Percentiles rank a stretch among this genome's conserved stretches.
Evolutionary conservation across 176 grass and related monocot species (phyloP).

Genomic region (Thinopyrum elongatum): DNA sequence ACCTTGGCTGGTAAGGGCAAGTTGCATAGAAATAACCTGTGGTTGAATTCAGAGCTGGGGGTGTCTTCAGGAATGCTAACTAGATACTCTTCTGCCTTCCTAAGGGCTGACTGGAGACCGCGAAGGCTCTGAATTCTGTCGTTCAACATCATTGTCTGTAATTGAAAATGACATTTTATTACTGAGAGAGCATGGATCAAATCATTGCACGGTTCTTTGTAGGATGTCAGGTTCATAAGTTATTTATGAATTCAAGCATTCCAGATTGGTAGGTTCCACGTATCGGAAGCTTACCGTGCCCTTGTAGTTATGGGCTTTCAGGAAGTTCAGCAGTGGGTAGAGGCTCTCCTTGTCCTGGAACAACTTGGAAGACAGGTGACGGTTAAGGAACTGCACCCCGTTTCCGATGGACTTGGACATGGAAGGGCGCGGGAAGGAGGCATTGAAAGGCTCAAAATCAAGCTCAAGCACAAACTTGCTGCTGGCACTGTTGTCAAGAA

Average conservation of each 20-base stretch:
- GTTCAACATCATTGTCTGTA: constrained; percentile 97
- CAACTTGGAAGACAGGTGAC: constrained; percentile 97
- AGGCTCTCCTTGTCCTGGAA: constrained; percentile 99
- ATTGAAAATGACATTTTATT: background rate
- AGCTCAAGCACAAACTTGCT: constrained; percentile 86
- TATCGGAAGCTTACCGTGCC: constrained; percentile 59
- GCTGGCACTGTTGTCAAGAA: constrained; percentile 30
- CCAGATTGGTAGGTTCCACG: background rate
- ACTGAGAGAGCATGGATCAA: background rate
- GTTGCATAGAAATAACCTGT: constrained; percentile 41
- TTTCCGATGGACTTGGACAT: constrained; percentile 98
- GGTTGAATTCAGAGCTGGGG: constrained; percentile 74
- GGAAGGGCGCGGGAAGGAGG: constrained; percentile 90
- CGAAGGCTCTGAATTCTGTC: constrained; percentile 88
- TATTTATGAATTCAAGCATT: background rate
- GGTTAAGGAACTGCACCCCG: constrained; percentile 95
- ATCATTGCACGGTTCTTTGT: background rate
- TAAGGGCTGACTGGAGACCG: constrained; percentile 71
- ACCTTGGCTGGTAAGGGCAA: background rate
- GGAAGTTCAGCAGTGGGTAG: constrained; percentile 86
- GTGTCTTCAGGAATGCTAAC: constrained; percentile 67
- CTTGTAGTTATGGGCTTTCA: constrained; percentile 81
- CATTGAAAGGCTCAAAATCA: constrained; percentile 99
- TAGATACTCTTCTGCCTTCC: constrained; percentile 90
- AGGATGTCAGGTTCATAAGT: background rate